phyloP scores from a whole-genome alignment of 2,329 filamentous ascomycete species.

The Neofusicoccum ribis region DNA sequence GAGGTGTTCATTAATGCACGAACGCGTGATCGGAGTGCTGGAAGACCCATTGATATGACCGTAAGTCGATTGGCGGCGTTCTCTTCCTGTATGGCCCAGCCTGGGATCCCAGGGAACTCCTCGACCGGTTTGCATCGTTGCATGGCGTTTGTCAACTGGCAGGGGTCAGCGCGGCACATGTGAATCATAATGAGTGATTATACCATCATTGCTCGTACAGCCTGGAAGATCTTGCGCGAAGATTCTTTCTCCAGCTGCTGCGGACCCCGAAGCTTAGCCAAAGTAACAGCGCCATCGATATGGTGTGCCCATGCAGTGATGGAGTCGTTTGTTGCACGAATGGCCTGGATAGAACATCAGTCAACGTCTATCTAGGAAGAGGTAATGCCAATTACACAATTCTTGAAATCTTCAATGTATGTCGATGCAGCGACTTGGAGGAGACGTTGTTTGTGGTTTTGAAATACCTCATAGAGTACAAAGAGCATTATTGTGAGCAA shows the following conservation, averaged over 20 bases:
- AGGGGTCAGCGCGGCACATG: slow-evolving; percentile 8
- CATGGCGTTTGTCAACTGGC: slow-evolving; percentile 41
- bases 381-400: background rate
- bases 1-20: slow-evolving; percentile 31
- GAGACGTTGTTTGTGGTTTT: slow-evolving; percentile 11
- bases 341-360: slow-evolving; percentile 28
- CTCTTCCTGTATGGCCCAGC: slow-evolving; percentile 38
- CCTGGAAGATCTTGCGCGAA: slow-evolving; percentile 41
- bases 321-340: slow-evolving; percentile 39
- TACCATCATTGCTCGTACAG: slow-evolving; percentile 45
- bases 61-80: slow-evolving; percentile 44
- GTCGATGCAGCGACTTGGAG: background rate
- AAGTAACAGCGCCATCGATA: slow-evolving; percentile 42
- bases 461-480: slow-evolving; percentile 42
- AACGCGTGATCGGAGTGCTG: slow-evolving; percentile 37
- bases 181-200: background rate
- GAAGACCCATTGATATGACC: slow-evolving; percentile 41
- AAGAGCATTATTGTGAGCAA: slow-evolving; percentile 43
- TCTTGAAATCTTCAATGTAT: slow-evolving; percentile 6
- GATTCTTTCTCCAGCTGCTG: slow-evolving; percentile 41
- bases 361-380: background rate
- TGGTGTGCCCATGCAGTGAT: slow-evolving; percentile 41
- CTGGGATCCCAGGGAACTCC: slow-evolving; percentile 35
- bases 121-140: slow-evolving; percentile 42
- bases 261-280: slow-evolving; percentile 39